phyloP scores from a whole-genome alignment of 2,329 filamentous ascomycete genomes.

The Epichloe glyceriae region DNA sequence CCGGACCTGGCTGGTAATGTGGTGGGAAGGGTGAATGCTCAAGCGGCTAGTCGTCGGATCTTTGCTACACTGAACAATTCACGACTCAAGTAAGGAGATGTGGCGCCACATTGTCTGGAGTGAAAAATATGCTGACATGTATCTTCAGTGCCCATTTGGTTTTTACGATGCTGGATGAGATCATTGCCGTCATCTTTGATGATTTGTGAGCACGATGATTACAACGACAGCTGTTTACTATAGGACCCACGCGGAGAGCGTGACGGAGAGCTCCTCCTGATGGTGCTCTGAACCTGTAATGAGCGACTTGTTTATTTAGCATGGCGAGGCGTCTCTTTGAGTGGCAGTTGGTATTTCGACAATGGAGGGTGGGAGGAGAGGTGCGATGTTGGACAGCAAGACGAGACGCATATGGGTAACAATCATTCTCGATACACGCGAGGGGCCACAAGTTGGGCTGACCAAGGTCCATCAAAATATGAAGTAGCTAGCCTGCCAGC shows the following conservation, averaged over 20 bases:
- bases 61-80: constrained; percentile 88
- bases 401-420: background rate
- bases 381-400: background rate
- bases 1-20: constrained; percentile 89
- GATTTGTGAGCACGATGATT: constrained; percentile 13
- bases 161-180: constrained; percentile 60
- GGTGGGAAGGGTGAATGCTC: constrained; percentile 82
- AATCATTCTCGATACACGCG: too few species aligned
- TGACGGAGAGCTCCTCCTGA: background rate
- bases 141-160: constrained; percentile 48
- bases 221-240: background rate
- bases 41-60: constrained; percentile 75
- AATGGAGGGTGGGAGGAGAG: background rate
- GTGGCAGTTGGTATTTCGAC: background rate
- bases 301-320: background rate
- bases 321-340: constrained; percentile 3
- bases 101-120: background rate
- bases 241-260: background rate
- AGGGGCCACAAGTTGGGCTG: too few species aligned
- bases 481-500: too few species aligned
- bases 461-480: too few species aligned
- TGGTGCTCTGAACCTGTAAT: background rate
- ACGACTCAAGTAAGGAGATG: constrained; percentile 59
- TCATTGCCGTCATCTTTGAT: constrained; percentile 52
- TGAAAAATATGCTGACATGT: background rate